phyloP scores from a whole-genome alignment of 129 eudicot genomes.

The Daucus carota region DNA sequence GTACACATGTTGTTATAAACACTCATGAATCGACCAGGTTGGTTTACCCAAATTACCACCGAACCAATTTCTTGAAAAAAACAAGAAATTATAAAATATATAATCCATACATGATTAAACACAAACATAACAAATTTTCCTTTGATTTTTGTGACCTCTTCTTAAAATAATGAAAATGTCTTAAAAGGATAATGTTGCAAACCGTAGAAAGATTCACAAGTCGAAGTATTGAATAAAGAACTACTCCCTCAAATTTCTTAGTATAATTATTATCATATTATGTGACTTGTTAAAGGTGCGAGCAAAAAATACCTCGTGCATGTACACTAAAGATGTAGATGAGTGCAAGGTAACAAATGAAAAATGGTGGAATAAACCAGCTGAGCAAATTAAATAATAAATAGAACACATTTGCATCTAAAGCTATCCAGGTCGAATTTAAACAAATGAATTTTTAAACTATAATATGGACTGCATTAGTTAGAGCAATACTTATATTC shows the following conservation, averaged over 20 bases:
- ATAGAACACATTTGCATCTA: neutral
- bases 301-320: neutral
- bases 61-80: neutral
- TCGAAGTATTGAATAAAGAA: neutral
- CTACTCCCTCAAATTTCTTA: neutral
- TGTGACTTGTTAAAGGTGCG: neutral
- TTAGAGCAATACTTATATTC: neutral
- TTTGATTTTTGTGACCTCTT: neutral
- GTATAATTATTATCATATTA: neutral
- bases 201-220: neutral
- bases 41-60: neutral
- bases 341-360: neutral
- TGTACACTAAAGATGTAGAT: neutral
- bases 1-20: neutral
- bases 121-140: neutral
- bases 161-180: neutral
- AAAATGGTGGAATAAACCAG: neutral
- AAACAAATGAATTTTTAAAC: neutral
- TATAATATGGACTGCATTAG: neutral
- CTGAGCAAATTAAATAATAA: neutral
- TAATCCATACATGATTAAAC: neutral
- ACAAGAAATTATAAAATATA: neutral
- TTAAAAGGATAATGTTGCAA: neutral
- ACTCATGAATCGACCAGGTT: neutral
- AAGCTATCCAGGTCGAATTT: neutral